Evolutionary conservation across 2,329 filamentous ascomycete genomes (phyloP).

Genomic region (Penicillium brevicompactum): DNA sequence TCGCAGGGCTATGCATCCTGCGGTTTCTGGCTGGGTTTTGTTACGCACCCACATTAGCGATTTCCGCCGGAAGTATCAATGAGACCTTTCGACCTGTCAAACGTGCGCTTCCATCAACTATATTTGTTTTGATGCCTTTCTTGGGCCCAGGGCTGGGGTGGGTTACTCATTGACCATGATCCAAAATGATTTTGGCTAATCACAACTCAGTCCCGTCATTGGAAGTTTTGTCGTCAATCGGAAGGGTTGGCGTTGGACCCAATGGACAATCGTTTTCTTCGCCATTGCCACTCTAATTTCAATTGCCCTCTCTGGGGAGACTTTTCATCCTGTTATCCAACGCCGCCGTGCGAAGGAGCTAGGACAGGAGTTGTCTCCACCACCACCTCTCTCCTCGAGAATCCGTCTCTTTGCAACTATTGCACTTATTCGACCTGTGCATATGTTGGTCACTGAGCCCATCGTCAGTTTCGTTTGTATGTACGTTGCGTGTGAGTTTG

Average conservation of each 20-base stretch:
- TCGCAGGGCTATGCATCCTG: conserved; percentile 14
- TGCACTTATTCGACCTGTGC: conserved; percentile 57
- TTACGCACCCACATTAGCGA: conserved; percentile 15
- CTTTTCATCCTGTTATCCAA: conserved; percentile 19
- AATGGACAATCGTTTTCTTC: conserved; percentile 21
- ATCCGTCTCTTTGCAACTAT: conserved; percentile 24
- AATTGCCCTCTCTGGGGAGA: conserved; percentile 13
- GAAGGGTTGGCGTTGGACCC: conserved; percentile 25
- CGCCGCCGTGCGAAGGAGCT: conserved; percentile 15
- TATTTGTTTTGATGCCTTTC: conserved; percentile 25
- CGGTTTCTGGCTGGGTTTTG: conserved; percentile 22
- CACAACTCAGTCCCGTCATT: conserved; percentile 23
- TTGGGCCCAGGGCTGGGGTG: conserved; percentile 26
- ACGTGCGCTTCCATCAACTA: conserved; percentile 20
- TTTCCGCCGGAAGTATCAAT: conserved; percentile 23
- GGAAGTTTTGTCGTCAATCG: conserved; percentile 22
- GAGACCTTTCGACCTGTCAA: conserved; percentile 21
- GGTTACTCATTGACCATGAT: not conserved
- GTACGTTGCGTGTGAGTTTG: conserved; percentile 77
- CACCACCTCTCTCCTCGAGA: conserved; percentile 8
- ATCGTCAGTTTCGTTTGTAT: conserved; percentile 69
- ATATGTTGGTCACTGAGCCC: conserved; percentile 68
- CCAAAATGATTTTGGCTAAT: not conserved
- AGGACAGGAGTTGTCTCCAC: conserved; percentile 1
- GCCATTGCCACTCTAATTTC: conserved; percentile 13